These are phyloP conservation scores for Citrus glauca DNA, from an alignment of 345 rosid genomes.

Conservation along the genomic window DNA sequence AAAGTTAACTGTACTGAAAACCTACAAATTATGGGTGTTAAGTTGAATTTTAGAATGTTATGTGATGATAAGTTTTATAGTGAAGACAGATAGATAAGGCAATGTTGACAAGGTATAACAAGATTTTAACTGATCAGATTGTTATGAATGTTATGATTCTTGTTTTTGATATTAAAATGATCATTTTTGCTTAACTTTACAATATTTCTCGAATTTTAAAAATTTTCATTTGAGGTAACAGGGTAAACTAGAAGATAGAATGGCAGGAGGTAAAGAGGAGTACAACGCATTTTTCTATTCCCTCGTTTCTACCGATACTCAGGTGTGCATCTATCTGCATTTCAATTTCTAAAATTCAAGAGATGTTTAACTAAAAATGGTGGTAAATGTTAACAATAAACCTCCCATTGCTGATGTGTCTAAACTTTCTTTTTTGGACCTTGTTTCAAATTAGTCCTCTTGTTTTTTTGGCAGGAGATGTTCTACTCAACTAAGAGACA, in stretches of 20 bases:
- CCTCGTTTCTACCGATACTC: slow-evolving; percentile 94
- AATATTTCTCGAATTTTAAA: background rate
- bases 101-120: background rate
- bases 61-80: background rate
- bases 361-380: background rate
- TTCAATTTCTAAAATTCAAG: background rate
- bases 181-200: background rate
- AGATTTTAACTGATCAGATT: background rate
- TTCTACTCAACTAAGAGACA: slow-evolving; percentile 93
- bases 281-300: slow-evolving; percentile 97
- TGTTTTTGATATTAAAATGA: background rate
- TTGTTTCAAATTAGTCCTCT: background rate
- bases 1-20: background rate
- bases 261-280: slow-evolving; percentile 99
- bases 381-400: background rate
- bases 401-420: background rate
- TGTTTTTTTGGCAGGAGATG: slow-evolving; percentile 58
- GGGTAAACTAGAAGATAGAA: slow-evolving; percentile 95
- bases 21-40: background rate
- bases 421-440: background rate
- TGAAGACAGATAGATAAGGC: background rate
- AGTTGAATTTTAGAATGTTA: background rate
- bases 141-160: background rate
- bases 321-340: slow-evolving; percentile 35
- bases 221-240: slow-evolving; percentile 18